Conservation (phyloP, 2,329 filamentous ascomycete species). For the Scedosporium apiospermum region DNA sequence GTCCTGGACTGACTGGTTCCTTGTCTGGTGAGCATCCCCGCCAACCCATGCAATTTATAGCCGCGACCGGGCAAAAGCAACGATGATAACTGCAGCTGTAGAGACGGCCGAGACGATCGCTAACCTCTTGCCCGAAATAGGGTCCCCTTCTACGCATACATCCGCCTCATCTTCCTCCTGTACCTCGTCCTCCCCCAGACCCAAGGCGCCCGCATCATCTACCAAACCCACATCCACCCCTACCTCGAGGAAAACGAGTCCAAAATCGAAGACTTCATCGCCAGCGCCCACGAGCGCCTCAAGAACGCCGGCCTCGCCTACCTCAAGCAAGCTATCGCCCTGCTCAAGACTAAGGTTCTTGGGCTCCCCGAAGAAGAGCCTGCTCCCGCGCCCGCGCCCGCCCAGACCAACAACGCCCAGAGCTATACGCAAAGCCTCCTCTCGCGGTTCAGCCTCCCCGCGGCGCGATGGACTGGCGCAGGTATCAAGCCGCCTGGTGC, state of each 20-base stretch:
- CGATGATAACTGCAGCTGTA: too few species aligned
- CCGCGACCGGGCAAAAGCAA: too few species aligned
- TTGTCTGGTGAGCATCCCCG: slow-evolving; percentile 54
- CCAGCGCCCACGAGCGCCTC: slow-evolving; percentile 66
- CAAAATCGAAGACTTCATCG: slow-evolving; percentile 86
- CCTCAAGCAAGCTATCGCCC: slow-evolving; percentile 60
- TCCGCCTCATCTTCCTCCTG: slow-evolving; percentile 76
- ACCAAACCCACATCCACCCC: slow-evolving; percentile 76
- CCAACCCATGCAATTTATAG: neutral
- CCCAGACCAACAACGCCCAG: slow-evolving; percentile 33
- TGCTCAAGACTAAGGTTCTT: slow-evolving; percentile 67
- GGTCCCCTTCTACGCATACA: slow-evolving; percentile 90
- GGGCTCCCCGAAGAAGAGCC: slow-evolving; percentile 54
- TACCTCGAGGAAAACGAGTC: slow-evolving; percentile 80
- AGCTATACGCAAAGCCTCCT: slow-evolving; percentile 74
- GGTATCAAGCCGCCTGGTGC: slow-evolving; percentile 19
- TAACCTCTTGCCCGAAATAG: slow-evolving; percentile 23
- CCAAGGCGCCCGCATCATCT: slow-evolving; percentile 82
- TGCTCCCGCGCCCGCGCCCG: slow-evolving; percentile 24
- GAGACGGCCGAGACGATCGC: neutral
- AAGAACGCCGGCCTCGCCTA: slow-evolving; percentile 69
- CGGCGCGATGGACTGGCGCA: slow-evolving; percentile 45
- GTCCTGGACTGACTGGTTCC: slow-evolving; percentile 78
- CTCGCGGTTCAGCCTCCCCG: slow-evolving; percentile 75
- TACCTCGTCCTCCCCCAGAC: slow-evolving; percentile 97